Evolutionary conservation across 164 flowering plant species (phyloP), one percentile per base, ranked within the genome.

Genomic region (Amborella trichopoda): DNA sequence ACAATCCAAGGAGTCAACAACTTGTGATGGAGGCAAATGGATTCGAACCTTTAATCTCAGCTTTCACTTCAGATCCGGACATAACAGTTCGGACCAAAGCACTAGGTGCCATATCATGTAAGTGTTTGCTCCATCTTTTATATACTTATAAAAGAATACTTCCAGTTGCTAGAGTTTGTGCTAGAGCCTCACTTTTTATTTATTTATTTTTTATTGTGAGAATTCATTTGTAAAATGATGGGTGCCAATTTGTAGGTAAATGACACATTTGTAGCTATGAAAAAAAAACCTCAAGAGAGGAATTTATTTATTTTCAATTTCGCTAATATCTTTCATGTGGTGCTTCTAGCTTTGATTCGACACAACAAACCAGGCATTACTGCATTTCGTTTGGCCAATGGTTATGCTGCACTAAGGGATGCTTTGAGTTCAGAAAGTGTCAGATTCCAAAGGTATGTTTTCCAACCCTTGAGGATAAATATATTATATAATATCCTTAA

Each of bases 21-120:
- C 59, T 91, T 45, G 99, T 91, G 8, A 91, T 91, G 96, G 99
- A 87, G 63, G 90, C 93, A 25, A 91, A 87, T 69, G 99, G 99
- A 17, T 55, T 91, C 10, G 94, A 82, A 46, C 73, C 78, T 40
- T 81, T 87, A 10, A 64, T 91, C 14, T 41, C 69, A 24, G 83
- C 83, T 55, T 82, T 91, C 58, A 63, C 68, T 6, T 81, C 95
- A 21, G 99, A 91, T 56, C 70, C 93, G 28, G 95, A 83, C 68
- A 73, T 77, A 12, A 57, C 60, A 49, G 87, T 63, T 25, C 76
- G 86, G 28, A 84, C 93, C 9, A 78, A 91, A 68, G 85, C 99
- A 23, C 95, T 91, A 34, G 96, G 99, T 28, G 98, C 99, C 46
- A 74, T 91, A 59, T 80, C 99, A 9, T 91, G 98, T 91, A 46